Percentiles rank a stretch among this genome's conserved stretches.
These are phyloP conservation scores for Zasmidium angulare DNA, from an alignment of 2,329 filamentous ascomycete genomes.

Conservation along the genomic window DNA sequence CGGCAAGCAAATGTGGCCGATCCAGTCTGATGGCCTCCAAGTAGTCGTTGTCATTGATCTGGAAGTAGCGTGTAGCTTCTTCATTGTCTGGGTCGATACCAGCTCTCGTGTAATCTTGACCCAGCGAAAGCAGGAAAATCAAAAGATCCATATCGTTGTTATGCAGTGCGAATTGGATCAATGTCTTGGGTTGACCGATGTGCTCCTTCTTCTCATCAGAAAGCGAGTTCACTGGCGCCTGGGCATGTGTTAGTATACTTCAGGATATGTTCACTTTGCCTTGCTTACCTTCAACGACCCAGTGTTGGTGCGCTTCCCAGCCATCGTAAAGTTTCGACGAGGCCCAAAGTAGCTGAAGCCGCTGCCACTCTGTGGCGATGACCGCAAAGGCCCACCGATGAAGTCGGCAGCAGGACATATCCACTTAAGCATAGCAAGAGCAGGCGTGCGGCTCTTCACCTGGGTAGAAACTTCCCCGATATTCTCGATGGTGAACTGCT, in stretches of 20 bases:
- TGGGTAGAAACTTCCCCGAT: conserved; percentile 68
- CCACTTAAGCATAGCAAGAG: conserved; percentile 54
- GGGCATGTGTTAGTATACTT: neutral
- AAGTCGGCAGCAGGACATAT: conserved; percentile 14
- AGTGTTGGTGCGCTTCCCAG: conserved; percentile 19
- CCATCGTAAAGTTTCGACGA: conserved; percentile 13
- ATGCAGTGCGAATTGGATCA: conserved; percentile 37
- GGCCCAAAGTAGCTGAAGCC: conserved; percentile 21
- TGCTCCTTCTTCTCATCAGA: conserved; percentile 14
- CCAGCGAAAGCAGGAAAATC: conserved; percentile 58
- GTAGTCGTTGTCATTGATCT: conserved; percentile 34
- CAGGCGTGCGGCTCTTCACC: conserved; percentile 63
- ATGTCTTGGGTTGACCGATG: conserved; percentile 16
- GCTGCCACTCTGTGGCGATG: conserved; percentile 9
- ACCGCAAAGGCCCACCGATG: conserved; percentile 14
- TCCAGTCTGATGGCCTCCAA: conserved; percentile 46
- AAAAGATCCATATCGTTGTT: conserved; percentile 57
- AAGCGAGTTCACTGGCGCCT: conserved; percentile 10
- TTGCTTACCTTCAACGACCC: conserved; percentile 14
- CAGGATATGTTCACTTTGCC: neutral
- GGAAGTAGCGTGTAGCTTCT: conserved; percentile 25
- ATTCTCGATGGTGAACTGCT: conserved; percentile 73
- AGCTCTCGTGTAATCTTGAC: conserved; percentile 44
- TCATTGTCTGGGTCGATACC: conserved; percentile 14
- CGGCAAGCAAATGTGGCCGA: conserved; percentile 58